A percentile compares a stretch with the other conserved stretches of the same genome.
Evolutionary conservation across 1,139 yeast species (phyloP).

Genomic region (Spencermartinsiella ligniputridi): DNA sequence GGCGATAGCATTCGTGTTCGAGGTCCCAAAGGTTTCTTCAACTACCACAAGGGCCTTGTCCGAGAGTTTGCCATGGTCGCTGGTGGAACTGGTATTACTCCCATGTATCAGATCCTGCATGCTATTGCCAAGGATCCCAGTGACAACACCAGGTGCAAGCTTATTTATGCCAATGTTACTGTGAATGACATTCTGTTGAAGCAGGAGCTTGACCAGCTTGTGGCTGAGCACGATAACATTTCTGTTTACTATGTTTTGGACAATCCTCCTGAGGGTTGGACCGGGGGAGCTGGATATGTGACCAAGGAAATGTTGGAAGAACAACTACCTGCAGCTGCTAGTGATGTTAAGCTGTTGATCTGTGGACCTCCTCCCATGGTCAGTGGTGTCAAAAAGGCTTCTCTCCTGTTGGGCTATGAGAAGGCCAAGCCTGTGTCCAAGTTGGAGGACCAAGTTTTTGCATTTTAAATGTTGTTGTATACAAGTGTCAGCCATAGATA

Average conservation of each 20-base stretch:
- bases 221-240: slow-evolving; percentile 62
- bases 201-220: slow-evolving; percentile 71
- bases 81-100: slow-evolving; percentile 95
- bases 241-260: slow-evolving; percentile 73
- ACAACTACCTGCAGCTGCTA: slow-evolving; percentile 59
- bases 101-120: slow-evolving; percentile 84
- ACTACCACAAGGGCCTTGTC: slow-evolving; percentile 77
- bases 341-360: slow-evolving; percentile 67
- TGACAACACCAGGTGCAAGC: slow-evolving; percentile 68
- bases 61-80: slow-evolving; percentile 81
- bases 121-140: slow-evolving; percentile 72
- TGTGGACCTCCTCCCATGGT: slow-evolving; percentile 97
- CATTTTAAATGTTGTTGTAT: too few relatives aligned
- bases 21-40: slow-evolving; percentile 94
- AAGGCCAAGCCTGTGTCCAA: slow-evolving; percentile 91
- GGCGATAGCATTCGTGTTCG: slow-evolving; percentile 71
- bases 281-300: slow-evolving; percentile 77
- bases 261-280: slow-evolving; percentile 71
- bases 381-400: slow-evolving; percentile 74
- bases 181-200: slow-evolving; percentile 75
- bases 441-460: slow-evolving; percentile 89
- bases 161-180: slow-evolving; percentile 75
- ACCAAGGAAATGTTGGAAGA: slow-evolving; percentile 69
- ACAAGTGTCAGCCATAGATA: too few relatives aligned
- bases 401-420: slow-evolving; percentile 67